Conservation (phyloP, 1,284 basidiomycete species). For the Xerocomus minutiporus region DNA sequence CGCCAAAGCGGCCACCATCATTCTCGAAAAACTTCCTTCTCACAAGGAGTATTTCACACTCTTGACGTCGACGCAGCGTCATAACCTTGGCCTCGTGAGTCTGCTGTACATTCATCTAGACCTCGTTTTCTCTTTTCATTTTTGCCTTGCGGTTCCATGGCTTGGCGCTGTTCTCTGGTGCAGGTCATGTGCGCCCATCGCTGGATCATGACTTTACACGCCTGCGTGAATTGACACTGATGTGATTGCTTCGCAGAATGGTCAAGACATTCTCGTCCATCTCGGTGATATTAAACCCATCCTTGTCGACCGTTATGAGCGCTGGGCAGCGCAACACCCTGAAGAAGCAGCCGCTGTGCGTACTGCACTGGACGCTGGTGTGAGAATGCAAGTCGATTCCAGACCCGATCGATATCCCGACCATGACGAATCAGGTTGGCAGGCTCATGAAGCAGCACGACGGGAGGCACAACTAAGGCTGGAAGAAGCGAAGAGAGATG, state of each 20-base stretch:
- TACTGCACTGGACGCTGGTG: constrained; percentile 18
- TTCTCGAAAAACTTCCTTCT: constrained; percentile 40
- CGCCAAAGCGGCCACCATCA: constrained; percentile 40
- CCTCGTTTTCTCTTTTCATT: neutral
- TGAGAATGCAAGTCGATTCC: constrained; percentile 24
- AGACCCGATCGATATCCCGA: constrained; percentile 27
- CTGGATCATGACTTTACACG: neutral
- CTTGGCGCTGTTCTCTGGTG: neutral
- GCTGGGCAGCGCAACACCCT: constrained; percentile 40
- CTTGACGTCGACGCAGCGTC: constrained; percentile 35
- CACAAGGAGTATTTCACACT: constrained; percentile 37
- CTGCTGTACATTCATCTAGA: constrained; percentile 8
- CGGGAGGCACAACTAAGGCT: constrained; percentile 31
- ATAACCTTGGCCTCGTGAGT: constrained; percentile 39
- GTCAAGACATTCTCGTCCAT: constrained; percentile 58
- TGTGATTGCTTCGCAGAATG: constrained; percentile 46
- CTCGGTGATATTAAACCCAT: constrained; percentile 48
- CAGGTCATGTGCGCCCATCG: neutral
- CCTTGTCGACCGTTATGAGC: constrained; percentile 49
- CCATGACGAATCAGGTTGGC: constrained; percentile 37
- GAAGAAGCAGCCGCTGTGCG: constrained; percentile 27
- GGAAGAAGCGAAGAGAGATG: constrained; percentile 26
- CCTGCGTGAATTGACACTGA: constrained; percentile 21
- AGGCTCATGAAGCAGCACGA: constrained; percentile 37
- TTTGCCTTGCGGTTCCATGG: constrained; percentile 2